Evolutionary conservation across 2,329 filamentous ascomycete species (phyloP).

Genomic region (Botrytis aclada): DNA sequence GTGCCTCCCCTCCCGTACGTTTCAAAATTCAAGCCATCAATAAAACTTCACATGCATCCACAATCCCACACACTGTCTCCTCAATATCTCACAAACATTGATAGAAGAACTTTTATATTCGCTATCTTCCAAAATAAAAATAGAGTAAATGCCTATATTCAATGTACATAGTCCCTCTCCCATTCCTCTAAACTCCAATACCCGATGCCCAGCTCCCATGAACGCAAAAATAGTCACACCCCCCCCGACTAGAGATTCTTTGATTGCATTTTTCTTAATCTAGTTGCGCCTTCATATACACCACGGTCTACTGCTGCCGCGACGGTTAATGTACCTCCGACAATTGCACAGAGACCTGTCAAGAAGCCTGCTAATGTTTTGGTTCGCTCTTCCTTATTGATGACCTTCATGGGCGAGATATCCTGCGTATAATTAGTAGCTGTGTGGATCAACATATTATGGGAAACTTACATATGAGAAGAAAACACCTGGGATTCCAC

Average conservation of each 20-base stretch:
- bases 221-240: slow-evolving; percentile 21
- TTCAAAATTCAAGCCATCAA: neutral
- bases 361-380: slow-evolving; percentile 93
- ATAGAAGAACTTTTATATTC: neutral
- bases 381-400: slow-evolving; percentile 86
- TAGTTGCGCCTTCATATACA: slow-evolving; percentile 80
- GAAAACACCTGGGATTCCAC: slow-evolving; percentile 95
- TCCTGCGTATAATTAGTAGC: slow-evolving; percentile 53
- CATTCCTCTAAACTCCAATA: slow-evolving; percentile 29
- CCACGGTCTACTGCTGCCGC: slow-evolving; percentile 90
- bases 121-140: neutral
- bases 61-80: neutral
- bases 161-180: slow-evolving; percentile 22
- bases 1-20: neutral
- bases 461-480: slow-evolving; percentile 81
- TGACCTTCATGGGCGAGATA: slow-evolving; percentile 99
- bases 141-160: slow-evolving; percentile 14
- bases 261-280: slow-evolving; percentile 79
- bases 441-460: neutral
- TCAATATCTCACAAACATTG: neutral
- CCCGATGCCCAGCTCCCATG: neutral
- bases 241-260: slow-evolving; percentile 51
- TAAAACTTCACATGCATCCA: neutral
- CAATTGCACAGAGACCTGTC: slow-evolving; percentile 88
- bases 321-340: slow-evolving; percentile 92